phyloP scores from a whole-genome alignment of 2,329 filamentous ascomycete genomes.

The Lachnellula subtilissima region DNA sequence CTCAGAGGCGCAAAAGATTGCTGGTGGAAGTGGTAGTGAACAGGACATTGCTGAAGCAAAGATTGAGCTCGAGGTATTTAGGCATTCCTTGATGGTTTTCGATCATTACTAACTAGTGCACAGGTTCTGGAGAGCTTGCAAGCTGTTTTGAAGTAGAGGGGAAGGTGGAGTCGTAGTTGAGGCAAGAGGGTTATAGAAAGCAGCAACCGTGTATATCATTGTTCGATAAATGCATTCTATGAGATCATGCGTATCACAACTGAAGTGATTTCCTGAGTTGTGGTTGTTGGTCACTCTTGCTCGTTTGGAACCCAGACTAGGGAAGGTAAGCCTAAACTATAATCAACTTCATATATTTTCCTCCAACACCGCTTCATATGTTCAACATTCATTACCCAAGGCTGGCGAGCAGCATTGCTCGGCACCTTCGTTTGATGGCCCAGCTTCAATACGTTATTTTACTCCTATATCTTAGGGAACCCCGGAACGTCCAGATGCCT shows the following conservation, averaged over 20 bases:
- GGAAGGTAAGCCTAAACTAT: not conserved
- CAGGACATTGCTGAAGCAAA: constrained; percentile 98
- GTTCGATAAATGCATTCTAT: constrained; percentile 26
- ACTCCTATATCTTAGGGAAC: constrained; percentile 3
- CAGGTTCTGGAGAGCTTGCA: constrained; percentile 82
- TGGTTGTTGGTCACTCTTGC: constrained; percentile 8
- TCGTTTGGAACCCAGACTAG: not conserved
- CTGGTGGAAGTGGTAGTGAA: constrained; percentile 84
- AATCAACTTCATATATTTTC: not conserved
- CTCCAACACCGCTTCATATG: not conserved
- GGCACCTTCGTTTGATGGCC: constrained; percentile 1
- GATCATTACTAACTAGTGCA: constrained; percentile 34
- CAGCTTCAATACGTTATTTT: not conserved
- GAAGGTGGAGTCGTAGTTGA: constrained; percentile 5
- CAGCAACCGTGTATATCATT: constrained; percentile 32
- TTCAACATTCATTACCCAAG: not conserved
- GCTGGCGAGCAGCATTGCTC: not conserved
- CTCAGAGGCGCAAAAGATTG: constrained; percentile 92
- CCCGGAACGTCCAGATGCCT: constrained; percentile 3
- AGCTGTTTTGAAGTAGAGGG: constrained; percentile 68
- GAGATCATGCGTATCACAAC: constrained; percentile 6
- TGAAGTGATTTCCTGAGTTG: not conserved
- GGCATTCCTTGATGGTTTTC: not conserved
- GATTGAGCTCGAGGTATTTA: constrained; percentile 90
- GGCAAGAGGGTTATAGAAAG: constrained; percentile 24